Conservation (phyloP, 2,329 filamentous ascomycete species). For the Ascochyta fabae region DNA sequence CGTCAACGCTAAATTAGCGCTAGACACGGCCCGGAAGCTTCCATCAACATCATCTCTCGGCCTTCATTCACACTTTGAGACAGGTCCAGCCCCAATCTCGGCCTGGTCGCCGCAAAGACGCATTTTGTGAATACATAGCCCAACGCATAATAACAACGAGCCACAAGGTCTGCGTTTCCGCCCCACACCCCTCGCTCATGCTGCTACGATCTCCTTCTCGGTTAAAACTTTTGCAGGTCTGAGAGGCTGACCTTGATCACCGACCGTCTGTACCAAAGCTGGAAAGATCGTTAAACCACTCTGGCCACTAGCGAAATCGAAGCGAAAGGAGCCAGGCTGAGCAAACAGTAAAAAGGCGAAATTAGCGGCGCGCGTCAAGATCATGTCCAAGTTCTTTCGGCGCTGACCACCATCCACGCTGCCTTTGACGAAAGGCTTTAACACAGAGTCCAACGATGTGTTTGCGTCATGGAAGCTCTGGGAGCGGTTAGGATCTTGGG, state of each 20-base stretch:
- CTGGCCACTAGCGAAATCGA: constrained; percentile 30
- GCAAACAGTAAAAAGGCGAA: constrained; percentile 40
- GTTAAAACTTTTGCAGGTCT: constrained; percentile 20
- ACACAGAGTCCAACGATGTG: constrained; percentile 25
- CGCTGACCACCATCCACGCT: constrained; percentile 26
- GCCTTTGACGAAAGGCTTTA: constrained; percentile 30
- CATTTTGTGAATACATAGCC: background rate
- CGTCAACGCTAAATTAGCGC: background rate
- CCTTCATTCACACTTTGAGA: background rate
- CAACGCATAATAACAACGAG: background rate
- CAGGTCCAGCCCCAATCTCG: background rate
- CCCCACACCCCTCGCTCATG: background rate
- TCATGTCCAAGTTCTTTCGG: constrained; percentile 37
- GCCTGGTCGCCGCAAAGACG: background rate
- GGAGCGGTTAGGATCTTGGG: constrained; percentile 1
- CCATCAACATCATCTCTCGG: background rate
- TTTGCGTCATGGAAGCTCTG: constrained; percentile 19
- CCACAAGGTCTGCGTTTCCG: background rate
- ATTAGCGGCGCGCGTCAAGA: constrained; percentile 35
- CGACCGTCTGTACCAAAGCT: constrained; percentile 34
- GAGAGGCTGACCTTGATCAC: constrained; percentile 31
- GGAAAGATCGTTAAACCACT: constrained; percentile 33
- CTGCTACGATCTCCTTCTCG: constrained; percentile 24
- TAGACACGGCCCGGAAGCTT: constrained; percentile 1
- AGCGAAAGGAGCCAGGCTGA: constrained; percentile 39